Evolutionary conservation across 371 early-diverging fungal genomes (phyloP), one percentile per base, ranked within the genome.

Genomic region (Fennellomyces sp.): DNA sequence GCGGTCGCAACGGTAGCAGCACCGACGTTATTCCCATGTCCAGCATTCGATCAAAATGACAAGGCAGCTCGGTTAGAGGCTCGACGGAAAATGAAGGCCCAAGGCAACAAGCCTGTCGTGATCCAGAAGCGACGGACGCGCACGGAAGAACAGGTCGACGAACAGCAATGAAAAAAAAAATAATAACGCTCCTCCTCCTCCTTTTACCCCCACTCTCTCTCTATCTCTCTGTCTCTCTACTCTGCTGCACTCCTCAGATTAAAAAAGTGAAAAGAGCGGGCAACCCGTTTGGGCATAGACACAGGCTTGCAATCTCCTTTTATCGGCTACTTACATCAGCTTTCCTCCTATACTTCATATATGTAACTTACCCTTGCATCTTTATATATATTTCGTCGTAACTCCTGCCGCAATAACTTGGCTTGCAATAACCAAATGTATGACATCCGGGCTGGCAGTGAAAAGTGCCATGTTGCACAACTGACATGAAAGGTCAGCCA

Each of bases 11-110:
- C 76, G 27, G 78, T 82, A 21, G 73, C 82, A 21, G 70, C 70
- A 23, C 73, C 81, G 4, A 69, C 78, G 10, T 47, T 73, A 35
- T 72, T 80, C 55, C 75, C 81, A 3, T 81, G 81, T 55, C 81
- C 81, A 52, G 81, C 81, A 26, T 81, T 73, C 52, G 78, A 81
- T 41, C 67, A 73, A 51, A 72, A 75, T 33, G 78, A 81, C 29
- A 66, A 68, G 51, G 69, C 76, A 10, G 78, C 81, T 21, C 69
- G 68, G 38, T 62, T 81, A 27, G 78, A 81, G 65, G 73, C 76
- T 48, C 65, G 70, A 29, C 58, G 65, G 42, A 74, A 72, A 54
- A 25, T 66, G 5, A 52, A 67, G 45, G 47, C 52, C 11, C 59
- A 74, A 27, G 72, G 57, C 48, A 71, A 78, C 50, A 65, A 63